These are phyloP conservation scores for Fusarium begoniae DNA, from an alignment of 2,329 filamentous ascomycete genomes.

Conservation along the genomic window DNA sequence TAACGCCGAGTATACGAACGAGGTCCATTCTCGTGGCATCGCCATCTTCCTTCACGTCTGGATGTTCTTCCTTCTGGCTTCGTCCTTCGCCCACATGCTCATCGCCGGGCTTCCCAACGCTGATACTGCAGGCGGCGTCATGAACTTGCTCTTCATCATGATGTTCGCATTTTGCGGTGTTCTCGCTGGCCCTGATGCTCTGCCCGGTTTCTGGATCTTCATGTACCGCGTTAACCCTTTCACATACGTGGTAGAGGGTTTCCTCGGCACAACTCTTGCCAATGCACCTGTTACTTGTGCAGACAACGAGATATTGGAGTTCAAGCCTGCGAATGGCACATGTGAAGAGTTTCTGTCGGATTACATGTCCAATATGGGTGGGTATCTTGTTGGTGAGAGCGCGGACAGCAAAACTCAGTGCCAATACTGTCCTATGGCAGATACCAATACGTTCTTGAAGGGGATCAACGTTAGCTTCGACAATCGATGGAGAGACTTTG, in stretches of 20 bases:
- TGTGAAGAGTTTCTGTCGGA: neutral
- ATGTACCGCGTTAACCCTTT: slow-evolving; percentile 80
- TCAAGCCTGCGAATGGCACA: neutral
- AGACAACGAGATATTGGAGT: neutral
- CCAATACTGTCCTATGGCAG: slow-evolving; percentile 52
- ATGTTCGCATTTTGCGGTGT: slow-evolving; percentile 71
- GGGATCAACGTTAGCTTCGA: slow-evolving; percentile 54
- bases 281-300: slow-evolving; percentile 51
- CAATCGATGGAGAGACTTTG: slow-evolving; percentile 65
- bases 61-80: slow-evolving; percentile 71
- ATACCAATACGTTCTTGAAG: slow-evolving; percentile 48
- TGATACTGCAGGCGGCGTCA: slow-evolving; percentile 71
- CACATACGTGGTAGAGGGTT: slow-evolving; percentile 75
- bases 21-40: slow-evolving; percentile 60
- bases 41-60: slow-evolving; percentile 71
- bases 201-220: slow-evolving; percentile 80
- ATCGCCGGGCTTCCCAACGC: slow-evolving; percentile 71
- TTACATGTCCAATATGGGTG: neutral
- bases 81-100: slow-evolving; percentile 71
- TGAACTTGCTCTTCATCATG: slow-evolving; percentile 70
- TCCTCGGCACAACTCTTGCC: slow-evolving; percentile 71
- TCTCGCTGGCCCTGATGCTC: slow-evolving; percentile 64
- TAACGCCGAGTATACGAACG: slow-evolving; percentile 63
- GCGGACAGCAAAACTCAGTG: slow-evolving; percentile 46
- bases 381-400: neutral